Evolutionary conservation across 805 yeast species (phyloP).

Genomic region (Tetrapisispora namnaoensis): DNA sequence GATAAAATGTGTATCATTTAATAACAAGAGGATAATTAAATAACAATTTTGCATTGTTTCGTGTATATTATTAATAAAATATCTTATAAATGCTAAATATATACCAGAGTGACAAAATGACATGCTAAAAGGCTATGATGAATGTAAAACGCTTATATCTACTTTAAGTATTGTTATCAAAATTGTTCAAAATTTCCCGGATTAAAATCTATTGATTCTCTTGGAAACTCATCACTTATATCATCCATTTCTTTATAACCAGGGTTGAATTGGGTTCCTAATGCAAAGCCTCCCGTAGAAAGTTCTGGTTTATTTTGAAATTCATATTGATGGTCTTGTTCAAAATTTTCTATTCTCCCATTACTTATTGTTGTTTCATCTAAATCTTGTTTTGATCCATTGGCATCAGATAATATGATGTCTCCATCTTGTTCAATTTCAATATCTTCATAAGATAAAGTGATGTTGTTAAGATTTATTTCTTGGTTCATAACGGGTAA

Average conservation of each 20-base stretch:
- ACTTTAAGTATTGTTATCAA: background rate
- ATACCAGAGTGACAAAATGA: background rate
- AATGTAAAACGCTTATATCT: background rate
- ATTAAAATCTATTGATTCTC: slow-evolving; percentile 24
- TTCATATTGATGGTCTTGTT: background rate
- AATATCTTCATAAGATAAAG: slow-evolving; percentile 22
- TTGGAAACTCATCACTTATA: slow-evolving; percentile 27
- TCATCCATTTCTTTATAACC: slow-evolving; percentile 25
- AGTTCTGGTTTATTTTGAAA: background rate
- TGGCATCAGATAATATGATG: background rate
- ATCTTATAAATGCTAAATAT: slow-evolving; percentile 1
- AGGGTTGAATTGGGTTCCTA: slow-evolving; percentile 13
- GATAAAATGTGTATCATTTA: background rate
- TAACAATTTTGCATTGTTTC: background rate
- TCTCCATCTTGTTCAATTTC: slow-evolving; percentile 5
- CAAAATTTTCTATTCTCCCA: background rate
- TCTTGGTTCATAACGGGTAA: slow-evolving; percentile 30
- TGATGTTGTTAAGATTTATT: slow-evolving; percentile 23
- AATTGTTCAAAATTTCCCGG: slow-evolving; percentile 4
- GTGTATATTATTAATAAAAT: background rate
- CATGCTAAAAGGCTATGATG: background rate
- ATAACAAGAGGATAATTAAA: background rate
- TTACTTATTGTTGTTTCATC: slow-evolving; percentile 8
- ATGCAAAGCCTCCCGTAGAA: slow-evolving; percentile 1
- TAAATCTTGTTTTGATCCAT: slow-evolving; percentile 8